Base-by-base conservation (phyloP, 768 basidiomycete genomes). In the Hemileccinum rubropunctum region DNA sequence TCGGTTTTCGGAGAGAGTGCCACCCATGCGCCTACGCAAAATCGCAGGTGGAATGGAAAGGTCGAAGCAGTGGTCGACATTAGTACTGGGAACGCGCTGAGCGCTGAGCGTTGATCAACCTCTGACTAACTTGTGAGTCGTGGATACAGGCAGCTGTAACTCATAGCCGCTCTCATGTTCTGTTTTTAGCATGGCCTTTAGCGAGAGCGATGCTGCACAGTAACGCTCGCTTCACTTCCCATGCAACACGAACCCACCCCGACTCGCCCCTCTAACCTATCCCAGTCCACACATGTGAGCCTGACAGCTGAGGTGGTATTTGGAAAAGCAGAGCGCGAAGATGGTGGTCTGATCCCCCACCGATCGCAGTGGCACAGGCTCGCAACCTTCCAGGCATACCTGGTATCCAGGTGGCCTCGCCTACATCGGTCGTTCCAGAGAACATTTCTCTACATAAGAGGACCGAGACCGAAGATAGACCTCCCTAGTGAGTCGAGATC, bases 401-500 rank as follows among this genome's bases (percentile, higher is more conserved):
- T 56, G 35, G 42, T 51, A 14, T 47, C 54, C 33, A 42, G 26
- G 14, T 62, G 44, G 36, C 65, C 71, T 18, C 52, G 45, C 26
- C 33, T 66, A 23, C 53, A 65, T 43, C 26, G 28, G 26, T 42
- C 23, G 15, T 32, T 44, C n/a, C 37, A 33, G 26, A 55, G 50
- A 26, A 17, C 21, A 12, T 27, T 60, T 8, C 45, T 56, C 20
- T 83, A 83, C 58, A 47, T 80, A 40, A 74, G 77, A 60, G 87
- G 87, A 5, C 87, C 86, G 1, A 66, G 78, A 33, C 84, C 83
- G 15, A 81, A 71, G 63, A 74, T 58, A 60, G 79, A 70, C 58
- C 80, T 67, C 62, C 74, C 73, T 66, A 78, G 73, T 77, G 48
- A 54, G 51, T 36, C 20, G n/a, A 32, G 7, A 27, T 27, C 12